A percentile compares a stretch with the other conserved stretches of the same genome.
phyloP scores from a whole-genome alignment of 306 rosid genomes.

The Corylus americana region DNA sequence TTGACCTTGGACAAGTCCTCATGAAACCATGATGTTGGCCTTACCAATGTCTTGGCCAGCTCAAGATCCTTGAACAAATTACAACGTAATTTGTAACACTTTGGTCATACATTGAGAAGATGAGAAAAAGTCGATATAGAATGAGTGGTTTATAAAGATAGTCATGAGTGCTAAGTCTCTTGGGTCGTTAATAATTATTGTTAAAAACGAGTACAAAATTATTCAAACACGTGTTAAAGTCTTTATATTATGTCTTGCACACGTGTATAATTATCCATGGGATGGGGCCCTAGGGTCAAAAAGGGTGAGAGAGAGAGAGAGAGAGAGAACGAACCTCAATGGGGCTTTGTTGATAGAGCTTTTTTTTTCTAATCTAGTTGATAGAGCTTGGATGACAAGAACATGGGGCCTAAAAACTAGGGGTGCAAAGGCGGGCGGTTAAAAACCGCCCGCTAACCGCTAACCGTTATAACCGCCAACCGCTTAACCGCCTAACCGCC shows the following conservation, averaged over 20 bases:
- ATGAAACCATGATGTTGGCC: slow-evolving; percentile 38
- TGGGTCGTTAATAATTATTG: neutral
- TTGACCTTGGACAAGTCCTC: slow-evolving; percentile 38
- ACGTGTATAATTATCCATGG: no score
- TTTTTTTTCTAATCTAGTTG: slow-evolving; percentile 27
- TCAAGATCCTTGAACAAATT: slow-evolving; percentile 48
- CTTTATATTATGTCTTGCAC: no score
- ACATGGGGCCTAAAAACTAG: slow-evolving; percentile 39
- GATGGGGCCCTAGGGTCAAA: no score
- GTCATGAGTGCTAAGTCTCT: no score
- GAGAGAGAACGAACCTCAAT: slow-evolving; percentile 38
- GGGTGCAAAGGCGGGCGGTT: no score
- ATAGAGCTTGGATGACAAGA: slow-evolving; percentile 34
- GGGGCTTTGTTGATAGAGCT: slow-evolving; percentile 52
- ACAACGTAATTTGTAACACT: neutral
- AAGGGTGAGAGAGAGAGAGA: neutral
- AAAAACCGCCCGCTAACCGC: no score
- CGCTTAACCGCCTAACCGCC: no score
- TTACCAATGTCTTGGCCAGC: slow-evolving; percentile 32
- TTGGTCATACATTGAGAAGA: no score
- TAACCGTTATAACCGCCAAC: no score
- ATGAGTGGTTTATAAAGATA: neutral
- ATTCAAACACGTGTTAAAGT: no score
- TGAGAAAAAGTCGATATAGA: no score
- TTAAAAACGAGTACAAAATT: slow-evolving; percentile 2